Percentiles rank a stretch among this genome's conserved stretches.
Conservation (phyloP, 495 filamentous ascomycete species). For the Xylaria flabelliformis region DNA sequence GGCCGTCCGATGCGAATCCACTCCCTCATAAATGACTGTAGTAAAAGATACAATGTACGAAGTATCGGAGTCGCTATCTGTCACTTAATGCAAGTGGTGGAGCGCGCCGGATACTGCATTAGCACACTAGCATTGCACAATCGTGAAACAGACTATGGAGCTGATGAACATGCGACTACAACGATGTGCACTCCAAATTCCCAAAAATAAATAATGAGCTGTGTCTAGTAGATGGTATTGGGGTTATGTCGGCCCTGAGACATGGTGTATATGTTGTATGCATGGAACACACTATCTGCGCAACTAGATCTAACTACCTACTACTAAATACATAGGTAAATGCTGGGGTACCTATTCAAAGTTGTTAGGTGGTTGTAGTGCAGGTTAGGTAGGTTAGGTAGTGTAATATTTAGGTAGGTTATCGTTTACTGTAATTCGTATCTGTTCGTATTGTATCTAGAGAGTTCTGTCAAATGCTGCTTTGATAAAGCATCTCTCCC, state of each 20-base stretch:
- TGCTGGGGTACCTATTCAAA: not conserved
- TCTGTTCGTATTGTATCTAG: not conserved
- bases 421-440: not conserved
- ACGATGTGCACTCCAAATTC: constrained; percentile 18
- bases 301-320: too few relatives aligned
- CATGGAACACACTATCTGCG: not conserved
- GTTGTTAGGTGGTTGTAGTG: not conserved
- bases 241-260: not conserved
- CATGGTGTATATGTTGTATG: not conserved
- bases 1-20: constrained; percentile 23
- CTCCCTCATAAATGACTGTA: constrained; percentile 12
- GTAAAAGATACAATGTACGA: constrained; percentile 4
- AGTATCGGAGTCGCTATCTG: constrained; percentile 6
- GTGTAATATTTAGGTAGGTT: not conserved
- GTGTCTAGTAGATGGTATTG: not conserved
- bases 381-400: not conserved
- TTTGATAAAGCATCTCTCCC: not conserved
- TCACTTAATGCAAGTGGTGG: constrained; percentile 20
- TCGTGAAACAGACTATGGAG: constrained; percentile 22
- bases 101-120: constrained; percentile 12
- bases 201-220: constrained; percentile 12
- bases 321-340: too few relatives aligned
- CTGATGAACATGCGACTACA: constrained; percentile 2
- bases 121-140: constrained; percentile 19
- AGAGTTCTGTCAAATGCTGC: not conserved